Percentiles rank a stretch among this genome's conserved stretches.
Conservation (phyloP, 352 stramenopile species). For the Pythium sp. region DNA sequence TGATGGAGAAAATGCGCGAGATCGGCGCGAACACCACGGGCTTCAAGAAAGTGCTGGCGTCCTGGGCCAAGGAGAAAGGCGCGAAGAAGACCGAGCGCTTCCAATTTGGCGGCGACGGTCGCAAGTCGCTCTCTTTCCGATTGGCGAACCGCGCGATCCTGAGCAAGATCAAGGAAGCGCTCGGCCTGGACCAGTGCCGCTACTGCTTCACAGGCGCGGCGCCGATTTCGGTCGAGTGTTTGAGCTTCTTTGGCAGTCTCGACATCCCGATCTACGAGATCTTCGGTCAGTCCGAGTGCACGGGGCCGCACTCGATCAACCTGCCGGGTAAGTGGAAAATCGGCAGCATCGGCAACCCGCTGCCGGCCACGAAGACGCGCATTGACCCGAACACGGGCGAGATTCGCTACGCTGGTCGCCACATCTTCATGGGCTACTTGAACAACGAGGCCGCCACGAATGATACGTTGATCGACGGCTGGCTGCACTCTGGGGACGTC, state of each 20-base stretch:
- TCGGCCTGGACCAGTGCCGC: constrained; percentile 81
- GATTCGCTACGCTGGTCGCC: constrained; percentile 62
- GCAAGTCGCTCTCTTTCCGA: constrained; percentile 65
- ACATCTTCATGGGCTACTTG: constrained; percentile 79
- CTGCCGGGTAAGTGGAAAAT: constrained; percentile 83
- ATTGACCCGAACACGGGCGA: constrained; percentile 51
- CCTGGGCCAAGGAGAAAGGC: constrained; percentile 79
- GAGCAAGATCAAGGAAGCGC: constrained; percentile 67
- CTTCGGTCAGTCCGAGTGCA: constrained; percentile 91
- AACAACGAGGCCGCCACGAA: constrained; percentile 51
- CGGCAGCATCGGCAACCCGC: constrained; percentile 65
- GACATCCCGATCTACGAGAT: constrained; percentile 93
- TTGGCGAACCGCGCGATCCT: constrained; percentile 83
- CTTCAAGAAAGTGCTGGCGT: constrained; percentile 81
- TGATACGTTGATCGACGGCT: constrained; percentile 82
- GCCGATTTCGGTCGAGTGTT: constrained; percentile 44
- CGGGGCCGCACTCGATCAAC: constrained; percentile 77
- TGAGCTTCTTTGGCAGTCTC: constrained; percentile 90
- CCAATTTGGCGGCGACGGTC: constrained; percentile 64
- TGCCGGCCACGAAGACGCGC: constrained; percentile 46
- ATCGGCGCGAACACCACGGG: constrained; percentile 56
- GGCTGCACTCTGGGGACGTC: constrained; percentile 90
- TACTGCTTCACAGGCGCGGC: constrained; percentile 86
- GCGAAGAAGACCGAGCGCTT: constrained; percentile 49
- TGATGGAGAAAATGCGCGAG: constrained; percentile 78